Conservation (phyloP, 768 basidiomycete genomes). For the Tephrocybe sp. region DNA sequence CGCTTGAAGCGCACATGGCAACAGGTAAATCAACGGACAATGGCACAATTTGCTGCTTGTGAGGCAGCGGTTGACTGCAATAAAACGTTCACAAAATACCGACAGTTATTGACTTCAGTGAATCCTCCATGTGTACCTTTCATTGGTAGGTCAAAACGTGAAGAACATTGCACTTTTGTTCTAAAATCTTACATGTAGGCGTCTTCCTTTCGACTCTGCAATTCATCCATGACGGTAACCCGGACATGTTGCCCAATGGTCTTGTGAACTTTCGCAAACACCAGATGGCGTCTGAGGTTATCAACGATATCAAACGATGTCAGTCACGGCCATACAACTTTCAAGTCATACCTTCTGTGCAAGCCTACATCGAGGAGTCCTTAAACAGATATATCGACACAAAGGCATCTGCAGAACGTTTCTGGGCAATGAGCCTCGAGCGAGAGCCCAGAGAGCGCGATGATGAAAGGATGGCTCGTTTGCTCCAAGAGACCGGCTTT, state of each 20-base stretch:
- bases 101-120: constrained; percentile 73
- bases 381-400: constrained; percentile 69
- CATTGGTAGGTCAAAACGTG: constrained; percentile 64
- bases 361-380: constrained; percentile 73
- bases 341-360: constrained; percentile 59
- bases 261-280: constrained; percentile 96
- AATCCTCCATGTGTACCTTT: constrained; percentile 94
- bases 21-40: constrained; percentile 70
- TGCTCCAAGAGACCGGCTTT: constrained; percentile 87
- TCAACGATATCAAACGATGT: constrained; percentile 94
- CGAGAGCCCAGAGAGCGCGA: constrained; percentile 92
- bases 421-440: constrained; percentile 83
- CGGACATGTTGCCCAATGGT: constrained; percentile 71
- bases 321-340: constrained; percentile 90
- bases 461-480: constrained; percentile 91
- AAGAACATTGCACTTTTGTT: constrained; percentile 6
- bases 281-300: constrained; percentile 91
- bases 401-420: constrained; percentile 66
- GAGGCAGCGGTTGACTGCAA: constrained; percentile 89
- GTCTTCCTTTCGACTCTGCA: constrained; percentile 93
- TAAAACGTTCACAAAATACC: constrained; percentile 92
- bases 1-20: constrained; percentile 94
- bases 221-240: constrained; percentile 95
- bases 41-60: constrained; percentile 71
- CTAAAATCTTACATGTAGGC: constrained; percentile 44